Conservation (phyloP, 345 rosid genomes). For the Xanthoceras sorbifolium region DNA sequence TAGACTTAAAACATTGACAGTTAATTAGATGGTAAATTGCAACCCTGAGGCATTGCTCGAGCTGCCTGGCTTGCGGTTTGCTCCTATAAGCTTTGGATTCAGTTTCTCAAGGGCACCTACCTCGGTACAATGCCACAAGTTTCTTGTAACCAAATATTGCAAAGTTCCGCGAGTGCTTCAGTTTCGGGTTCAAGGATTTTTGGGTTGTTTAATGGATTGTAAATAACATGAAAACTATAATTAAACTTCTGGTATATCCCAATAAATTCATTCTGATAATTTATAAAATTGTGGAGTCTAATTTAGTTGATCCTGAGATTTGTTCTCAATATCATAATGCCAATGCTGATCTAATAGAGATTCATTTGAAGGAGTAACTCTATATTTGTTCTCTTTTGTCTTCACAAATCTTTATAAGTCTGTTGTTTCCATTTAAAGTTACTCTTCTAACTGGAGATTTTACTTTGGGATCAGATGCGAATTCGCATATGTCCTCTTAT, state of each 20-base stretch:
- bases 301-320: neutral
- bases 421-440: neutral
- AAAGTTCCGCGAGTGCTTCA: neutral
- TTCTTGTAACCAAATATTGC: too few relatives aligned
- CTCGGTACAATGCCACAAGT: too few relatives aligned
- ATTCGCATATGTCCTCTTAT: conserved; percentile 48
- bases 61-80: too few relatives aligned
- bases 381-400: neutral
- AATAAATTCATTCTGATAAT: neutral
- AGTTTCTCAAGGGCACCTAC: too few relatives aligned
- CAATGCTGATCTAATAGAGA: neutral
- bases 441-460: neutral
- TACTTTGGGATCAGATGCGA: conserved; percentile 51
- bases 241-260: neutral
- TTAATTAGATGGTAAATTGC: too few relatives aligned
- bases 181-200: neutral
- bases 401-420: neutral
- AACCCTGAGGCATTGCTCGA: too few relatives aligned
- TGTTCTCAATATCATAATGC: neutral
- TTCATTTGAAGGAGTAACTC: neutral
- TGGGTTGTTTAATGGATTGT: neutral
- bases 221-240: neutral
- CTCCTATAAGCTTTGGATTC: too few relatives aligned
- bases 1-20: too few relatives aligned
- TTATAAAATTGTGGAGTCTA: neutral